Evolutionary conservation across 1,284 basidiomycete genomes (phyloP).

Genomic region (Rhodotorula sp.): DNA sequence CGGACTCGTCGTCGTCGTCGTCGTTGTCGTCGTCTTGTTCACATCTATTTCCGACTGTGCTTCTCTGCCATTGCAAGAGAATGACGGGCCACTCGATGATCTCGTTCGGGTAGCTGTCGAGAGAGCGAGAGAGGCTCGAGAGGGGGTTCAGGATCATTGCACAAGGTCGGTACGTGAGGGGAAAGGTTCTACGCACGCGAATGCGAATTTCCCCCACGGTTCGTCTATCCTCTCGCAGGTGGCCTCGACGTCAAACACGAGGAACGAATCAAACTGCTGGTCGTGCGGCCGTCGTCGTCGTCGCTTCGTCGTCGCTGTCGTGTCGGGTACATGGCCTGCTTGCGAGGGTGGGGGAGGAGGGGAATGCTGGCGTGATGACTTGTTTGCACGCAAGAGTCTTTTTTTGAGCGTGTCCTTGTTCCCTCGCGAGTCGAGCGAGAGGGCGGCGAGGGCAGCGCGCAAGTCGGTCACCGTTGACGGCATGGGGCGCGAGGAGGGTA

Average conservation of each 20-base stretch:
- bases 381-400: constrained; percentile 4
- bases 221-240: constrained; percentile 63
- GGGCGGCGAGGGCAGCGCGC: constrained; percentile 33
- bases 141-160: not conserved
- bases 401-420: constrained; percentile 44
- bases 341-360: not conserved
- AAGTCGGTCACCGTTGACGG: constrained; percentile 9
- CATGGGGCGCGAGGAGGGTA: no score
- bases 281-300: constrained; percentile 6
- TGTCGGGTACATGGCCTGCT: no score
- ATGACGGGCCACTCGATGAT: constrained; percentile 92
- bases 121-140: not conserved
- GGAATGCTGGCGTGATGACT: no score
- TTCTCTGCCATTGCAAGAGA: constrained; percentile 69
- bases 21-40: not conserved
- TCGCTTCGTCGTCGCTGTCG: no score
- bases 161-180: not conserved
- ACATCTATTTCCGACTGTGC: not conserved
- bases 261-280: constrained; percentile 50
- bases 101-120: constrained; percentile 61
- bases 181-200: constrained; percentile 15
- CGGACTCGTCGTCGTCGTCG: constrained; percentile 46
- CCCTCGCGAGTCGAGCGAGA: constrained; percentile 47
- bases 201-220: constrained; percentile 19
- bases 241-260: constrained; percentile 76